Evolutionary conservation across 768 basidiomycete genomes (phyloP), one percentile per base, ranked within the genome.

Genomic region (Lactarius trivialis): DNA sequence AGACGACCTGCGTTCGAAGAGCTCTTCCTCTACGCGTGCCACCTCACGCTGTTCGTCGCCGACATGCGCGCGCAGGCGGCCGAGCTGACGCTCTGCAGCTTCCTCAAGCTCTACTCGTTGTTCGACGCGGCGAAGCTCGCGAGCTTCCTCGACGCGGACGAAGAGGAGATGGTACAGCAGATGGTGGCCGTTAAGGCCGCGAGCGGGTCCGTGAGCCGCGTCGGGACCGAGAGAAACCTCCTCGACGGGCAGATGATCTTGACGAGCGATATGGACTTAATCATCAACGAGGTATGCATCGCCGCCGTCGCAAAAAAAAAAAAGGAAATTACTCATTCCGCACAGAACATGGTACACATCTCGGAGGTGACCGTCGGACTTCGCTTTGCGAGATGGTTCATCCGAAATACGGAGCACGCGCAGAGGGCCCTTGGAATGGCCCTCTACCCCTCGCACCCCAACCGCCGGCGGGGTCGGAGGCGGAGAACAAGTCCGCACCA

Each of bases 301-400:
- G 3, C 30, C 30, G 2, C 30, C 30, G 30, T 39, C 11, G 17
- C 30, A 41, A 14, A 24, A 30, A 39, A 50, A n/a, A 30, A 9
- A 21, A 37, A 26, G n/a, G n/a, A 30, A 17, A 32, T 43, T 37
- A 30, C 17, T 30, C 39, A 7, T 15, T 26, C 14, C 6, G n/a
- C 41, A 26, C 68, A 98, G 95, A 92, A 94, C 72, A 95, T 95
- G 89, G 89, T 98, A 8, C 91, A 96, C 68, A 93, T 98, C 65
- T 88, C 91, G 3, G 95, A 98, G 73, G 93, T 93, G 24, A 97
- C 93, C 0, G 86, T 96, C 21, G 93, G 94, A 17, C 78, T 95
- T 51, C 85, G 93, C 55, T 98, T 93, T 73, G 96, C 93, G 2
- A 92, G 93, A 39, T 97, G 93, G 91, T 98, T 98, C 77, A 95